Base-by-base conservation (phyloP, 441 rosid genomes). In the Macaranga tanarius region DNA sequence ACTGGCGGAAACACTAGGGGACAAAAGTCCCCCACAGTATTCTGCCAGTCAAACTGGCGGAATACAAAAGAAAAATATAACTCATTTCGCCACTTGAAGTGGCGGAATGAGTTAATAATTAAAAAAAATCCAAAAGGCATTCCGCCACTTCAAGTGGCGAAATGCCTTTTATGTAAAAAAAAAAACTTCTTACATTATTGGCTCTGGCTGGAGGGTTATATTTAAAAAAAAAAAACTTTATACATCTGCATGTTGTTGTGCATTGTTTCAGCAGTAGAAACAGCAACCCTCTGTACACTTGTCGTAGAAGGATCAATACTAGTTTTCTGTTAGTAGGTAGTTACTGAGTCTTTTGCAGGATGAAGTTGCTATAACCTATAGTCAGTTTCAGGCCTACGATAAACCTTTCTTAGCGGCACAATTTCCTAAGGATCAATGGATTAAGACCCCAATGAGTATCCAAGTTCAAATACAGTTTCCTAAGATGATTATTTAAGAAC, bases 381-480 rank as follows among this genome's bases (percentile, higher is more conserved):
- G 81, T 93, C 97, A 55, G 98, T 91, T 84, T 91, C 98, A n/a
- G 98, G 95, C 79, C 99, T 88, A 42, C 98, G 87, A 74, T 98
- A 96, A 67, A 93, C 80, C 84, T 93, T 93, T 72, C 94, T 88
- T 73, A 96, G 80, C 2, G 99, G 97, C 84, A 93, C 98, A 66
- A 92, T 92, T 82, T 96, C 97, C 98, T 90, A 91, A 73, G 69
- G 70, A 73, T 69, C 67, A 72, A 52, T 28, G 48, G 71, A 25
- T 16, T 7, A 50, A 51, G 25, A 50, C 25, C 44, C 17, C 62
- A 55, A 55, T 40, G 58, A 62, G 15, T 20, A 50, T 28, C 16
- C 22, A 17, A 10, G 6, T 47, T 47, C 13, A 47, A 11, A 47
- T 0, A 47, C 51, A 47, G 20, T 52, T 22, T n/a, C 5, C 12